phyloP scores from a whole-genome alignment of 2,329 filamentous ascomycete genomes.

The Cadophora malorum region DNA sequence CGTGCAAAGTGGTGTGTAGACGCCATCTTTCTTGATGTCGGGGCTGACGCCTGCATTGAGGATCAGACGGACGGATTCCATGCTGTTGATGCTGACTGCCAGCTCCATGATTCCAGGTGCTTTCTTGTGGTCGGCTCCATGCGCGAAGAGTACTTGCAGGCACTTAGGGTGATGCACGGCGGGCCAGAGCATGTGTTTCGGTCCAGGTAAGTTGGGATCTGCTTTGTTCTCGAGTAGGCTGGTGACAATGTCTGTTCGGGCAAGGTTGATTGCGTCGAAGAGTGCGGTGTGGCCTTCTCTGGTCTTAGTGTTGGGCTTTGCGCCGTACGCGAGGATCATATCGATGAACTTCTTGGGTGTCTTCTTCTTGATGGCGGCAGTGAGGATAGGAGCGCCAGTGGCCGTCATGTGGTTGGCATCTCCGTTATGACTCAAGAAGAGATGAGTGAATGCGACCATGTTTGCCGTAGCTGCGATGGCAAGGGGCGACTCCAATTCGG shows the following conservation, averaged over 20 bases:
- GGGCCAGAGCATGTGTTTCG: constrained; percentile 73
- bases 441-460: constrained; percentile 62
- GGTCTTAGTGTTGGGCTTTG: constrained; percentile 64
- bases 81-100: constrained; percentile 66
- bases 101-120: constrained; percentile 69
- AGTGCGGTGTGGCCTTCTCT: constrained; percentile 67
- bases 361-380: constrained; percentile 64
- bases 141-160: constrained; percentile 62
- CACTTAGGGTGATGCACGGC: constrained; percentile 64
- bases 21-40: constrained; percentile 67
- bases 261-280: constrained; percentile 64
- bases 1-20: constrained; percentile 72
- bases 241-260: constrained; percentile 62
- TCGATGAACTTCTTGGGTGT: constrained; percentile 61
- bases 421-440: constrained; percentile 67
- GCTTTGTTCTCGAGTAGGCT: constrained; percentile 63
- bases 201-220: constrained; percentile 71
- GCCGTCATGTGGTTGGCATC: constrained; percentile 60
- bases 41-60: constrained; percentile 65
- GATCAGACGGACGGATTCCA: constrained; percentile 64
- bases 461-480: constrained; percentile 56
- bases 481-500: constrained; percentile 61
- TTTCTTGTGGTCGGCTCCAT: constrained; percentile 66
- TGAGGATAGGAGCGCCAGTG: constrained; percentile 66
- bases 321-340: constrained; percentile 64